Conservation (phyloP, 2,329 filamentous ascomycete species). For the Fusarium sp. region DNA sequence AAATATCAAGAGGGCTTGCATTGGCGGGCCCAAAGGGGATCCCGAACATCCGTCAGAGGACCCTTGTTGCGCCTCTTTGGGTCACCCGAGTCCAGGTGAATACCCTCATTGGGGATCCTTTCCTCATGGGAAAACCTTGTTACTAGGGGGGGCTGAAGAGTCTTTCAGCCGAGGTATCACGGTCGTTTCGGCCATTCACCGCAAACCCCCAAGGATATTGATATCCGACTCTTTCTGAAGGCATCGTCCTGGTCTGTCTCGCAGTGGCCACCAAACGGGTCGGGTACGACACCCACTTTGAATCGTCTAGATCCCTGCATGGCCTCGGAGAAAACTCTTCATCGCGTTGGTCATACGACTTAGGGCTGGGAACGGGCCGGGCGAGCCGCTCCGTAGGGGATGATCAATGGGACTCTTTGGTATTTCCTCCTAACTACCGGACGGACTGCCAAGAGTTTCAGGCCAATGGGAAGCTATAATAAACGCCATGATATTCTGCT, state of each 20-base stretch:
- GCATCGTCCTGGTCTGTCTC: not conserved
- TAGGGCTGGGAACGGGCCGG: not conserved
- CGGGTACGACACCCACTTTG: not conserved
- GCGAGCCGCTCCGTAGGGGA: not conserved
- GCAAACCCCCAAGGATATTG: not conserved
- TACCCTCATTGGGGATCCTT: not conserved
- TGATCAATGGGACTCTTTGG: not conserved
- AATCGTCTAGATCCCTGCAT: not conserved
- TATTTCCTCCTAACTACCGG: not conserved
- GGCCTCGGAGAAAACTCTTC: not conserved
- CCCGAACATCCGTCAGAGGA: not conserved
- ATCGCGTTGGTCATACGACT: not conserved
- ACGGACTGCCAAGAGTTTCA: not conserved
- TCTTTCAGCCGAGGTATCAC: not conserved
- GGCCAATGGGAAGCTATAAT: not conserved
- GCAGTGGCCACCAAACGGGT: not conserved
- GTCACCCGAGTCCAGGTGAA: not conserved
- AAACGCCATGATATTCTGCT: not conserved
- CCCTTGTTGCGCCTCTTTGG: not conserved
- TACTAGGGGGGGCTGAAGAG: not conserved
- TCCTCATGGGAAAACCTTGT: not conserved
- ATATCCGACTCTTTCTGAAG: not conserved
- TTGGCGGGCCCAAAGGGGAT: not conserved
- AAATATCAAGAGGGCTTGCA: not conserved
- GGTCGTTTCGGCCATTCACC: not conserved